Base-by-base conservation (phyloP, 805 yeast genomes). In the Saturnispora quitensis region DNA sequence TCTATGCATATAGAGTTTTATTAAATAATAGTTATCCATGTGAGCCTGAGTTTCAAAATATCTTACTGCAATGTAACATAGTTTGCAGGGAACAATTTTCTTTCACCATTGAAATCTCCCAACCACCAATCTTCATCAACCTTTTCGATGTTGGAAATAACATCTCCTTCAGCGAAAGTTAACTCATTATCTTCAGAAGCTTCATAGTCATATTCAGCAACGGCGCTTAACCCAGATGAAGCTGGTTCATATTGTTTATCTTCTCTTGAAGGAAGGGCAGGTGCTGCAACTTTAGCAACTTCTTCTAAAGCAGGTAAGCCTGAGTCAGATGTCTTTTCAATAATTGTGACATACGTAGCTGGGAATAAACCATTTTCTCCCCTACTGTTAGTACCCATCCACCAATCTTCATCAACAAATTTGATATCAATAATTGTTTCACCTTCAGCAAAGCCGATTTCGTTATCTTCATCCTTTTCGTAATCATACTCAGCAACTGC, bases 121-220 rank as follows among this genome's bases (percentile, higher is more conserved):
- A 85, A 74, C 98, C 98, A 93, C 99, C 99, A 93, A 65, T 88
- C 96, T 45, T 88, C 96, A 60, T 89, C 96, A 17, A 87, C 85
- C 66, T 87, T 86, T 60, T 89, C 95, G 56, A 93, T 85, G 54
- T 89, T 86, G 18, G 80, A 72, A 56, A 93, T 89, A 54, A 74
- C 62, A 59, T 89, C 98, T 50, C 91, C 95, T 64, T 88, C 96
- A 24, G 73, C 77, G 67, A 93, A 93, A 2, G 81, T 77, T 54
- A 93, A 74, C 70, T 93, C 99, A 63, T 90, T 93, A 57, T 85
- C 96, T 69, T 93, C 99, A 27, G 84, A 84, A 33, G 95, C 96
- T 48, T 85, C 96, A 65, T 91, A 90, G 60, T 82, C 86, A 65
- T 76, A 86, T 53, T 79, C 81, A 2, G 91, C 90, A 47, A 73